Evolutionary conservation across 1,284 basidiomycete species (phyloP).

Genomic region (Ceratobasidium sp.): DNA sequence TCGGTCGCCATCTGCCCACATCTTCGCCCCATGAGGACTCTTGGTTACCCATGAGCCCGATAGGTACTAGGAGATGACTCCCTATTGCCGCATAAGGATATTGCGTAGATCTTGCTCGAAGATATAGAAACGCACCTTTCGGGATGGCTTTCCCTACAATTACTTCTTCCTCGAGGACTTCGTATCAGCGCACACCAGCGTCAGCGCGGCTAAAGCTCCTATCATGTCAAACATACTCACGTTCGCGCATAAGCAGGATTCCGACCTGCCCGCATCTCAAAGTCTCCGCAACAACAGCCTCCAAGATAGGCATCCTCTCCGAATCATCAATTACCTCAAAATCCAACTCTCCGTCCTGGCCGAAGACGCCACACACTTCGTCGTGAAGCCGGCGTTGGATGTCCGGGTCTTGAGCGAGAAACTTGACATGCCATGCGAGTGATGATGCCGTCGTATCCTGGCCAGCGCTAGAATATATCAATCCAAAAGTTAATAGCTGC

Average conservation of each 20-base stretch:
- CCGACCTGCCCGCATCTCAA: constrained; percentile 24
- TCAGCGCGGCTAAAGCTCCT: too few species aligned
- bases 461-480: constrained; percentile 1
- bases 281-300: constrained; percentile 36
- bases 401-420: neutral
- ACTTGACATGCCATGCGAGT: constrained; percentile 27
- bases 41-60: neutral
- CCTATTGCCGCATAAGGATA: neutral
- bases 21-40: constrained; percentile 23
- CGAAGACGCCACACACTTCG: constrained; percentile 12
- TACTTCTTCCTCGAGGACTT: too few species aligned
- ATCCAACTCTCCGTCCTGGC: constrained; percentile 9
- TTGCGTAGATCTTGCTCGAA: neutral
- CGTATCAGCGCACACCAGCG: too few species aligned
- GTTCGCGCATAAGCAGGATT: neutral
- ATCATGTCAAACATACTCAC: too few species aligned
- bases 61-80: neutral
- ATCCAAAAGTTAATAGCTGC: neutral
- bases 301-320: constrained; percentile 12
- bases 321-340: constrained; percentile 6
- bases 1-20: constrained; percentile 47
- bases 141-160: neutral
- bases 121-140: constrained; percentile 2
- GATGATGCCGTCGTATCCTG: constrained; percentile 30
- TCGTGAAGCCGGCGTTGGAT: constrained; percentile 23